Percentiles rank a stretch among this genome's conserved stretches.
These are phyloP conservation scores for Selenicereus undatus DNA, from an alignment of 148 eudicot genomes.

Conservation along the genomic window DNA sequence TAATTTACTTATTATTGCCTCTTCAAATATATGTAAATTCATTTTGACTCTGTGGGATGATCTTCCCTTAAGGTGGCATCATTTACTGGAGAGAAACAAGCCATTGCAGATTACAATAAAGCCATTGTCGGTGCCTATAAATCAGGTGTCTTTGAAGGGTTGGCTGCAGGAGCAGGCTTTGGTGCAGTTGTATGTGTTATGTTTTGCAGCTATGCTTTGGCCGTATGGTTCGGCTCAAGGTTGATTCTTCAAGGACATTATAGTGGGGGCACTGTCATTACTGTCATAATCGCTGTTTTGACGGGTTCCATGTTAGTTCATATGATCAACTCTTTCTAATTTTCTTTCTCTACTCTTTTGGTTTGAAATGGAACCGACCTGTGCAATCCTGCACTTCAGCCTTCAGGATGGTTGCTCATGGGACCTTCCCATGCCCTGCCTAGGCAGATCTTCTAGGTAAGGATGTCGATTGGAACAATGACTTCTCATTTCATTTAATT, in stretches of 20 bases:
- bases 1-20: neutral
- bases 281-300: neutral
- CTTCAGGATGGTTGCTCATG: no score
- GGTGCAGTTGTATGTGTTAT: neutral
- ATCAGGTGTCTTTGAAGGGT: neutral
- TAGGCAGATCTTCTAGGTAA: no score
- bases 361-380: no score
- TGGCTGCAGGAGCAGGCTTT: slow-evolving; percentile 8
- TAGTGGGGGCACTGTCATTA: neutral
- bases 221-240: neutral
- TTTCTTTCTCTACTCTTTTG: neutral
- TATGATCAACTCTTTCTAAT: neutral
- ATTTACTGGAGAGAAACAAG: neutral
- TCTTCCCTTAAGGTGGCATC: neutral
- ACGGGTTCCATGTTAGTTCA: slow-evolving; percentile 6
- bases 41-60: neutral
- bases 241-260: neutral
- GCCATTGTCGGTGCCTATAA: slow-evolving; percentile 1
- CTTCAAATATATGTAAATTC: neutral
- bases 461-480: neutral
- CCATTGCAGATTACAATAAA: neutral
- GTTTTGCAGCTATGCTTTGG: slow-evolving; percentile 3
- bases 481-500: neutral
- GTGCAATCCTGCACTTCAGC: no score
- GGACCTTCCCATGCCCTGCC: no score